Evolutionary conservation across 768 basidiomycete genomes (phyloP), one percentile per base, ranked within the genome.

Genomic region (Leucosporidium scottii): DNA sequence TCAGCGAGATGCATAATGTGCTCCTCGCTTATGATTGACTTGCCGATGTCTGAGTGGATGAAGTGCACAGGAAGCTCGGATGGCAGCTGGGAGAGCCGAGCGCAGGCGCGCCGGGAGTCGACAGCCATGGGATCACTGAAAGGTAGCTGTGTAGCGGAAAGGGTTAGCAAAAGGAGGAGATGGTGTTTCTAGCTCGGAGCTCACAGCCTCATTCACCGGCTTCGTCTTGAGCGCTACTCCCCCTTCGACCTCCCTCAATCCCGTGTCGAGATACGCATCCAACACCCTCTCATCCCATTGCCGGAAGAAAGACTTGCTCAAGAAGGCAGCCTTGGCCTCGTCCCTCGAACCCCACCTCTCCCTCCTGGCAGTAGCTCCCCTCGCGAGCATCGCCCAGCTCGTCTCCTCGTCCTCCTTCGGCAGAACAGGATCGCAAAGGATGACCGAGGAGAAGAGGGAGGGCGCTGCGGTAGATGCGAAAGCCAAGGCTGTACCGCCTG

Each of bases 371-470:
- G 91, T 77, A 3, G 89, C 85, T 10, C 81, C 82, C 2, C 72
- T 48, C 1, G 81, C 70, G 25, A 74, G 64, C 59, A 7, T 23
- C 21, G 20, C 12, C 36, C 53, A 51, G 44, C 27, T 23, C 5
- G 34, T 36, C 12, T 1, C 23, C 34, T 6, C 25, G 23, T 28
- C 60, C 15, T 80, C 76, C 44, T 73, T 76, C 1, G 69, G 61
- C 48, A 89, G 84, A 75, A 93, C 84, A 0, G 93, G 90, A 76
- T 96, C 93, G 31, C 92, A 77, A 28, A 93, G 82, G 51, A 90
- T 79, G 49, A 94, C 79, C 0, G 84, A 84, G 39, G 85, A 81
- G 79, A 91, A 93, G 10, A 93, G 79, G 1, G 79, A 78, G 0
- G 90, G 90, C 65, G 81, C 27, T 17, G 69, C 62, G 27, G 61